Evolutionary conservation across 2,329 filamentous ascomycete genomes (phyloP), one percentile per base, ranked within the genome.

Genomic region (Rutstroemia sp.): DNA sequence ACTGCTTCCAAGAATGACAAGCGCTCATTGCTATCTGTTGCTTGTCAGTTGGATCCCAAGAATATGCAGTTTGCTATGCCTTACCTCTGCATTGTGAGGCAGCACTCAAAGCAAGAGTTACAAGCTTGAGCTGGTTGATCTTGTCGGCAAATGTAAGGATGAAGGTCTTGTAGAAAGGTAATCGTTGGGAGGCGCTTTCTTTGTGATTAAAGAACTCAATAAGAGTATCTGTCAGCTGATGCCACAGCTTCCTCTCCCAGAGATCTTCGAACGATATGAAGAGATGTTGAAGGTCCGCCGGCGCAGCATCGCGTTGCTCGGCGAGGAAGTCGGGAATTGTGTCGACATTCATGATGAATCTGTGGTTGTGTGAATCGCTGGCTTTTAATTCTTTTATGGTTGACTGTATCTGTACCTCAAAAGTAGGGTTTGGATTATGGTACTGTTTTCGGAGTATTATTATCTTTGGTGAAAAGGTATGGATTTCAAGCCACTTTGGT

Each of bases 231-330:
- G 94, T 99, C 65, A 99, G 87, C 76, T 99, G 92, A 77, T 99
- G 94, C 94, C 94, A 99, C 75, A 99, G 82, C 77, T 96, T 96
- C 68, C 92, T 86, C 79, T 99, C 94, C 94, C 94, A 99, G 70
- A 85, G 89, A 71, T 95, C 91, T 78, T 99, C 94, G 64, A 99
- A 96, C 67, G 87, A 84, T 67, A 99, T 81, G 73, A 96, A 89
- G 69, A 89, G 83, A 68, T 87, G 82, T 75, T 96, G 92, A 53
- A 95, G 82, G 72, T 95, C 88, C 65, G 91, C 88, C 52, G 91
- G 88, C 68, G 91, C 89, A 71, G 85, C 79, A 70, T 96, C 90
- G 71, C 91, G 88, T 81, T 95, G 89, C 66, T 95, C 87, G 60
- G 85, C 83, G 63, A 99, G 87, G 76, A 97, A 95, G 73, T 95